Conservation (phyloP, 169 alveolate genomes). For the Eimeria tenella region DNA sequence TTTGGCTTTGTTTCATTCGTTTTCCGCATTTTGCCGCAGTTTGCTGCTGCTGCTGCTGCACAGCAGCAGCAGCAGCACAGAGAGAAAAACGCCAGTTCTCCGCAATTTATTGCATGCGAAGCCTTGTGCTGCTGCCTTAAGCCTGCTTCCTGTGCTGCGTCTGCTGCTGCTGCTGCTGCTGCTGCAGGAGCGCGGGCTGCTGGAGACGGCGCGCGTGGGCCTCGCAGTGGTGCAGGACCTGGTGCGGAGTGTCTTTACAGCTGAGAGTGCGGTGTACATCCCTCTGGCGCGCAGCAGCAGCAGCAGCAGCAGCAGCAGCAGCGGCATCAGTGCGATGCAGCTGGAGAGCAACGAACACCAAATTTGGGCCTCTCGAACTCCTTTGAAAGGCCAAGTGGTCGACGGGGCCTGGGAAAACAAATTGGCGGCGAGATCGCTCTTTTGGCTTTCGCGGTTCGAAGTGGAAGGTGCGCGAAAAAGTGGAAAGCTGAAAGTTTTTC, state of each 20-base stretch:
- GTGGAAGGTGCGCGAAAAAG: neutral
- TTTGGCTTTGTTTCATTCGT: neutral
- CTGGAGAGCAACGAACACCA: neutral
- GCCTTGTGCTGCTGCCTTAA: neutral
- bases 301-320: no score
- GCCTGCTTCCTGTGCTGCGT: neutral
- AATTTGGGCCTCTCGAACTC: constrained; percentile 18
- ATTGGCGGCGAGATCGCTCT: constrained; percentile 24
- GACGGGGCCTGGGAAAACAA: constrained; percentile 38
- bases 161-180: neutral
- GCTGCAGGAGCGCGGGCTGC: neutral
- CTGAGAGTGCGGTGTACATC: neutral
- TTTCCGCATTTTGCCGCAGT: neutral
- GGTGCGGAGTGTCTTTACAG: neutral
- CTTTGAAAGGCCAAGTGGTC: neutral
- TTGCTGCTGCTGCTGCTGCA: neutral
- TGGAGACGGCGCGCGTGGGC: neutral
- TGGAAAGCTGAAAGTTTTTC: neutral
- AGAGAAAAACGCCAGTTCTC: no score
- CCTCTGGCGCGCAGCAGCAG: neutral
- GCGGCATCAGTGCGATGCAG: neutral
- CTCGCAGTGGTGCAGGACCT: neutral
- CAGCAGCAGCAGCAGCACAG: no score
- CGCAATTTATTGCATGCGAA: no score
- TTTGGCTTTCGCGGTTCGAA: neutral